Evolutionary conservation across 768 basidiomycete species (phyloP).

Genomic region (Mycena floridula): DNA sequence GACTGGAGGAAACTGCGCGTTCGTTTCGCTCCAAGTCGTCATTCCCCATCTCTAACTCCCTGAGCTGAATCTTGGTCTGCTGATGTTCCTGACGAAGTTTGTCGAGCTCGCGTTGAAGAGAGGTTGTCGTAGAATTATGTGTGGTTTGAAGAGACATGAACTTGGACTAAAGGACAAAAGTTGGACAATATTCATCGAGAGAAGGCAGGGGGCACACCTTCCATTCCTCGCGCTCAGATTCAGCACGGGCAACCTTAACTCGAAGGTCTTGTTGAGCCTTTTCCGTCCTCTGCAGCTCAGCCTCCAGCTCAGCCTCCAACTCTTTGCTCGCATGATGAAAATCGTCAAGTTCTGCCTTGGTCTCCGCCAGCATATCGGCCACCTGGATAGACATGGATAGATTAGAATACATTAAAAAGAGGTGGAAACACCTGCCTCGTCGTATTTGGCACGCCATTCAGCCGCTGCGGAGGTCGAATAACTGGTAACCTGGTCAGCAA

Average conservation of each 20-base stretch:
- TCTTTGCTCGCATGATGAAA: constrained; percentile 86
- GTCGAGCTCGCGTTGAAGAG: constrained; percentile 89
- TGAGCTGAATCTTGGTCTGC: constrained; percentile 62
- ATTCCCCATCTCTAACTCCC: constrained; percentile 95
- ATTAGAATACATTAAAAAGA: background rate
- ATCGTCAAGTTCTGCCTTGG: constrained; percentile 79
- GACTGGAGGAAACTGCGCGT: constrained; percentile 74
- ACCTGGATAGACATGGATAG: constrained; percentile 30
- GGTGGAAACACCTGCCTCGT: constrained; percentile 39
- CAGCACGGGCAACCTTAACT: constrained; percentile 63
- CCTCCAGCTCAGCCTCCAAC: constrained; percentile 89
- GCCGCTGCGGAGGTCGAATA: constrained; percentile 45
- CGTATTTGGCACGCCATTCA: constrained; percentile 77
- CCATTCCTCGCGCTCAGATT: constrained; percentile 84
- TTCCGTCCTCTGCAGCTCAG: constrained; percentile 84
- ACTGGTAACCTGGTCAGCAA: constrained; percentile 27
- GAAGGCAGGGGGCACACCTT: constrained; percentile 51
- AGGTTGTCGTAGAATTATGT: constrained; percentile 85
- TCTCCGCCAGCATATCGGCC: constrained; percentile 78
- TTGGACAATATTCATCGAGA: constrained; percentile 4
- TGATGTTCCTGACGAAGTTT: constrained; percentile 71
- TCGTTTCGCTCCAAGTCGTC: constrained; percentile 96
- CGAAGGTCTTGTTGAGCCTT: constrained; percentile 76
- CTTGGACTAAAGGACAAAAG: constrained; percentile 46
- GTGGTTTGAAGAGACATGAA: constrained; percentile 85